phyloP scores from a whole-genome alignment of 805 yeast species.

The Ogataea glucozyma region DNA sequence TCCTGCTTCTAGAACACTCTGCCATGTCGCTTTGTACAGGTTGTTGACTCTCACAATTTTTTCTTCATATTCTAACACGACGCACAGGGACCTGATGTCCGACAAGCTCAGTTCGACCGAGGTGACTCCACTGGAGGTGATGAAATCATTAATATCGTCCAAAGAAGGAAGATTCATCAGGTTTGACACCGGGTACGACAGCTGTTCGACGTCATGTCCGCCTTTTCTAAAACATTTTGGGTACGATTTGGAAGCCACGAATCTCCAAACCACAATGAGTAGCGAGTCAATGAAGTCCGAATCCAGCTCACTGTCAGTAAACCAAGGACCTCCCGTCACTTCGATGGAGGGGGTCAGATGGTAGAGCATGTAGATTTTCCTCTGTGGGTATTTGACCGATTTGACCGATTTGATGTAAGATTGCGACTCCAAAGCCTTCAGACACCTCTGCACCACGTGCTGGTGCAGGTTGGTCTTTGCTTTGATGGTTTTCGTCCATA shows the following conservation, averaged over 20 bases:
- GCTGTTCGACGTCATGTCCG: conserved; percentile 29
- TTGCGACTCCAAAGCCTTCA: conserved; percentile 77
- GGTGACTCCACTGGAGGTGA: conserved; percentile 69
- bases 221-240: conserved; percentile 65
- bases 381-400: conserved; percentile 85
- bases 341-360: conserved; percentile 91
- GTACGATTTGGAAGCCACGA: conserved; percentile 69
- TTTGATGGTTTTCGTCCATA: conserved; percentile 91
- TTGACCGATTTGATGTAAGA: conserved; percentile 86
- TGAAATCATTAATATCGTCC: conserved; percentile 75
- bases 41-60: conserved; percentile 68
- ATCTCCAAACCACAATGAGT: conserved; percentile 84
- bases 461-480: conserved; percentile 88
- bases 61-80: conserved; percentile 85
- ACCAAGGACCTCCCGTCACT: conserved; percentile 99
- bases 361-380: conserved; percentile 95
- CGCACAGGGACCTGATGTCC: conserved; percentile 82
- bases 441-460: conserved; percentile 81
- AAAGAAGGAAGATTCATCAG: conserved; percentile 61
- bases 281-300: conserved; percentile 88
- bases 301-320: conserved; percentile 92
- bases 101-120: conserved; percentile 72
- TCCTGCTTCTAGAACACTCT: conserved; percentile 72
- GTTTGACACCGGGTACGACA: conserved; percentile 29
- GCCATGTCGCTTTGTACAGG: conserved; percentile 80